These are phyloP conservation scores for Trebouxia sp. DNA, from an alignment of 139 green algal genomes.

Conservation along the genomic window DNA sequence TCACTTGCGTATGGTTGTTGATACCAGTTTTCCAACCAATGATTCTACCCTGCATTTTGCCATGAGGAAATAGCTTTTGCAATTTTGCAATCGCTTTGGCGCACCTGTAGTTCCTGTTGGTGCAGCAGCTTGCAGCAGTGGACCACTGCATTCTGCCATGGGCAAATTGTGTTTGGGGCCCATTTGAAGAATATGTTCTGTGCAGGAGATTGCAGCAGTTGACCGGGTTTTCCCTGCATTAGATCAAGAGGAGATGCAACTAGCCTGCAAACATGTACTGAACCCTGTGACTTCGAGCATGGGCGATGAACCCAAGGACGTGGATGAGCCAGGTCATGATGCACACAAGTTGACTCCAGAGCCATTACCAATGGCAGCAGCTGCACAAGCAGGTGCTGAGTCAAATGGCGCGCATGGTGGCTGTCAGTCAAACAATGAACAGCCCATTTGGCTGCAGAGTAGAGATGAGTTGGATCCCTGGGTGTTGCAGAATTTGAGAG, in stretches of 20 bases:
- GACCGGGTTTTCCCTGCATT: slow-evolving; percentile 21
- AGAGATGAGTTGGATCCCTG: neutral
- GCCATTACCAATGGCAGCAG: neutral
- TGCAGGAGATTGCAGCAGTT: slow-evolving; percentile 31
- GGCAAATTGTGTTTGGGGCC: neutral
- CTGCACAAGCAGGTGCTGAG: neutral
- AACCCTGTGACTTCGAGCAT: neutral
- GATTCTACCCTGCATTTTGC: too few species aligned
- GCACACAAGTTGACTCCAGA: neutral
- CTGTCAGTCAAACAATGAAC: neutral
- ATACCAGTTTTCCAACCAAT: too few species aligned
- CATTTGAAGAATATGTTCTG: too few species aligned
- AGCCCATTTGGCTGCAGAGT: neutral
- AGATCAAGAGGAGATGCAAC: slow-evolving; percentile 31
- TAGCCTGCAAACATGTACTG: slow-evolving; percentile 13
- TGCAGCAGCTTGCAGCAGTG: neutral
- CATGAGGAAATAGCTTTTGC: too few species aligned
- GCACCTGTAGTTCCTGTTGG: too few species aligned
- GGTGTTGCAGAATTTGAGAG: slow-evolving; percentile 8
- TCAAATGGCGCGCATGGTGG: neutral
- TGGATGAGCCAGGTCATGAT: neutral
- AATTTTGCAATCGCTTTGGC: too few species aligned
- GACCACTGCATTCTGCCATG: neutral
- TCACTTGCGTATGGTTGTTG: too few species aligned
- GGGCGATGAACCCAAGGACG: neutral